A percentile compares a stretch with the other conserved stretches of the same genome.
These are phyloP conservation scores for Solanum rostratum DNA, from an alignment of 257 asterid genomes.

Conservation along the genomic window DNA sequence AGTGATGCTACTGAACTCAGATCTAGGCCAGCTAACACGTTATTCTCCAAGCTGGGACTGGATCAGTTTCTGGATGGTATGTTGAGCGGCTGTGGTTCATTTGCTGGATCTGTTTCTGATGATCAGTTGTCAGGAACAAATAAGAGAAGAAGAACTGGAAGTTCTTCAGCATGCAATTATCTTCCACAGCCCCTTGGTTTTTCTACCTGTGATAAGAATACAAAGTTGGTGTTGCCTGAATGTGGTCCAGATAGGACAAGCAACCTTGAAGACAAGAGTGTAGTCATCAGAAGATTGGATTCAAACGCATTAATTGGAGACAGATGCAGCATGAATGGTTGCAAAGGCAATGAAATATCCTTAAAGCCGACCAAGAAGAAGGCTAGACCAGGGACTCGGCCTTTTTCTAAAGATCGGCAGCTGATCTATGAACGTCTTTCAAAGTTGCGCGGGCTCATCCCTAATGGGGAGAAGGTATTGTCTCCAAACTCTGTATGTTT, in stretches of 20 bases:
- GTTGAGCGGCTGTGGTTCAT: constrained; percentile 20
- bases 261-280: constrained; percentile 10
- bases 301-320: constrained; percentile 22
- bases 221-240: not conserved
- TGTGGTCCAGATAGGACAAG: constrained; percentile 6
- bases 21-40: constrained; percentile 30
- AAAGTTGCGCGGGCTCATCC: constrained; percentile 75
- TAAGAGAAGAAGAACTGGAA: constrained; percentile 53
- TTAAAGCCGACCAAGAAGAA: constrained; percentile 40
- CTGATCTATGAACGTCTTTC: constrained; percentile 71
- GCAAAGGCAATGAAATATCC: constrained; percentile 19
- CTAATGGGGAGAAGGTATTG: constrained; percentile 71
- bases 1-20: constrained; percentile 14
- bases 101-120: constrained; percentile 20
- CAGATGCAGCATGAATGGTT: constrained; percentile 13
- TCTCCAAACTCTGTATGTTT: not conserved
- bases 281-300: constrained; percentile 16
- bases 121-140: constrained; percentile 30
- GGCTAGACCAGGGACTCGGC: constrained; percentile 69
- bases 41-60: constrained; percentile 68
- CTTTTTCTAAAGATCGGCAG: constrained; percentile 85
- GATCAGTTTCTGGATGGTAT: constrained; percentile 38
- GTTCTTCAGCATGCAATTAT: constrained; percentile 18
- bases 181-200: constrained; percentile 11
- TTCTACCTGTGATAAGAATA: constrained; percentile 13